Conservation (phyloP, 192 early-diverging fungal species). For the Linnemannia schmuckeri region DNA sequence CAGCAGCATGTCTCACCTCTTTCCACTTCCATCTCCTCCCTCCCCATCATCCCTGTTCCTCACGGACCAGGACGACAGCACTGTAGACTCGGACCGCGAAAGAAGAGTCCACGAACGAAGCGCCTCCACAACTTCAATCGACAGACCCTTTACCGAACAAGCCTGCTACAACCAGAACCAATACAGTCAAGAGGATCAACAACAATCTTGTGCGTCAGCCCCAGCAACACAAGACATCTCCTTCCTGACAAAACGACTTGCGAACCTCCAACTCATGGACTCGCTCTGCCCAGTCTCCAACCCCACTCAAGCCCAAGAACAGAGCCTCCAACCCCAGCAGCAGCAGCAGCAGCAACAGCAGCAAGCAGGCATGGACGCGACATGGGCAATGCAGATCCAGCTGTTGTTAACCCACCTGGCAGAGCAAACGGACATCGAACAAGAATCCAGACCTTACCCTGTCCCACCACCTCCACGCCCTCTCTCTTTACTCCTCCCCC, state of each 20-base stretch:
- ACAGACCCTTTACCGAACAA: neutral
- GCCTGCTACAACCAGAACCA: neutral
- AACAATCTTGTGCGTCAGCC: neutral
- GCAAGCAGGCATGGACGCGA: constrained; percentile 6
- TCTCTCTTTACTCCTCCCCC: neutral
- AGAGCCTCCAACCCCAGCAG: no score
- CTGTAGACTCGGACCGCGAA: neutral
- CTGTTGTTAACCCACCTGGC: constrained; percentile 19
- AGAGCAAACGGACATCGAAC: constrained; percentile 30
- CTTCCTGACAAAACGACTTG: constrained; percentile 32
- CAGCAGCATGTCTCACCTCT: neutral
- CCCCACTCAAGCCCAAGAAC: neutral
- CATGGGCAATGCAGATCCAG: constrained; percentile 32
- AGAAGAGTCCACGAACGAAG: neutral
- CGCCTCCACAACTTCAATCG: neutral
- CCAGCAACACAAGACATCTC: constrained; percentile 23
- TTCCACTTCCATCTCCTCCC: neutral
- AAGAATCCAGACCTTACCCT: neutral
- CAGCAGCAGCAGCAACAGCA: neutral
- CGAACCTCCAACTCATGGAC: constrained; percentile 47
- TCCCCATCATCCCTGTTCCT: neutral
- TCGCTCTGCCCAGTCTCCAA: constrained; percentile 12
- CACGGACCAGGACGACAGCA: neutral
- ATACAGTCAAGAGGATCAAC: neutral
- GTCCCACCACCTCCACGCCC: neutral